Percentiles rank a stretch among this genome's conserved stretches.
Conservation (phyloP, 139 green algal species). For the Chlorella sp. region DNA sequence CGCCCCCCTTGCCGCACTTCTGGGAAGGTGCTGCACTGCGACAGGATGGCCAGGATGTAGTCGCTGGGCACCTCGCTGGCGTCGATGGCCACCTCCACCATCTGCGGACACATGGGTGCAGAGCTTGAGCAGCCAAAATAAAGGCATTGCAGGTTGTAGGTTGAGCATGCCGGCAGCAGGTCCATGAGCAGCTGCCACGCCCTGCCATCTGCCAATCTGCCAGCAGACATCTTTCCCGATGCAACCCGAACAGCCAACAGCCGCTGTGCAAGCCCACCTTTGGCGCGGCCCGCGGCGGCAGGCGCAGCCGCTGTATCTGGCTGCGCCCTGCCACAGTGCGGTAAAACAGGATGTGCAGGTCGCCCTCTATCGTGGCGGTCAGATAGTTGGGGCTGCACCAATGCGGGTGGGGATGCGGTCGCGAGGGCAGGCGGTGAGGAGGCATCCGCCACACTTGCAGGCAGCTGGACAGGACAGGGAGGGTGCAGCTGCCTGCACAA, state of each 20-base stretch:
- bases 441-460: too few relatives aligned
- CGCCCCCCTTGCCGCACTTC: neutral
- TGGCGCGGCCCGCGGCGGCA: constrained; percentile 44
- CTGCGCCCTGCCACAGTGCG: constrained; percentile 62
- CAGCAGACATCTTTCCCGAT: too few relatives aligned
- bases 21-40: constrained; percentile 34
- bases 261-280: constrained; percentile 23
- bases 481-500: too few relatives aligned
- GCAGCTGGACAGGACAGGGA: too few relatives aligned
- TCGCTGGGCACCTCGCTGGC: constrained; percentile 70
- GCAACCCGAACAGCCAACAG: too few relatives aligned
- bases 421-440: too few relatives aligned
- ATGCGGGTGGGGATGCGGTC: too few relatives aligned
- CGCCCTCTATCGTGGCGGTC: constrained; percentile 56
- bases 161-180: too few relatives aligned
- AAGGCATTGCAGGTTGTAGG: too few relatives aligned
- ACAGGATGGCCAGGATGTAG: constrained; percentile 74
- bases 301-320: neutral
- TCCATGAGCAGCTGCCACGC: too few relatives aligned
- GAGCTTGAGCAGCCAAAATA: too few relatives aligned
- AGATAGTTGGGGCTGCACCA: constrained; percentile 71
- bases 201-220: too few relatives aligned
- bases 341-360: constrained; percentile 75
- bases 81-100: constrained; percentile 65
- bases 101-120: constrained; percentile 24